Evolutionary conservation across 129 eudicot species (phyloP).

Genomic region (Escallonia rubra): DNA sequence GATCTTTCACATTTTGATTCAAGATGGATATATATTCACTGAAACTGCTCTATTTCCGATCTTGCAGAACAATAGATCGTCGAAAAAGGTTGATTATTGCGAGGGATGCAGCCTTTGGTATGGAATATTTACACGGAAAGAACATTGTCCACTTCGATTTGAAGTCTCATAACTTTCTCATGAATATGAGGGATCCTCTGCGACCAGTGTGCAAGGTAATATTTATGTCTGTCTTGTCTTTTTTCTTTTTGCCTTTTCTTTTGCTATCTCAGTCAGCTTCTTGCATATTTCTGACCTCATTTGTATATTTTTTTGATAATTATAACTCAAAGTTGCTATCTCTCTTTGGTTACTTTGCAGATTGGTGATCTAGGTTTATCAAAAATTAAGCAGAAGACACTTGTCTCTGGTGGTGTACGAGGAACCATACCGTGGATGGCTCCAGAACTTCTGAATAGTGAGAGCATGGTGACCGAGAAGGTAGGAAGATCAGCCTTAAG

Average conservation of each 20-base stretch:
- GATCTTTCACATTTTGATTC: neutral
- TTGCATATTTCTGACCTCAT: neutral
- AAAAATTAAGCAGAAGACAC: constrained; percentile 31
- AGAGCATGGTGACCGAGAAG: constrained; percentile 34
- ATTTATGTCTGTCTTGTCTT: too few relatives aligned
- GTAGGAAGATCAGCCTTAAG: constrained; percentile 1
- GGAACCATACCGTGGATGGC: constrained; percentile 46
- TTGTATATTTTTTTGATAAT: neutral
- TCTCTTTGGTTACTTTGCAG: constrained; percentile 13
- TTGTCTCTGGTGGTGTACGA: constrained; percentile 40
- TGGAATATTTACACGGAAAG: constrained; percentile 3
- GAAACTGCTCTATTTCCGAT: neutral
- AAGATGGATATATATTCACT: neutral
- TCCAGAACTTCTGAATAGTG: constrained; percentile 29
- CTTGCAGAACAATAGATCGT: constrained; percentile 41
- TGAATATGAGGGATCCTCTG: constrained; percentile 43
- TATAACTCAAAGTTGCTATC: too few relatives aligned
- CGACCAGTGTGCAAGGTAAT: constrained; percentile 47
- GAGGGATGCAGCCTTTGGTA: constrained; percentile 41
- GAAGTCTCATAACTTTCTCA: constrained; percentile 38
- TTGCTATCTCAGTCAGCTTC: neutral
- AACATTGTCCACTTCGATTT: constrained; percentile 39
- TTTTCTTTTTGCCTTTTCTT: too few relatives aligned
- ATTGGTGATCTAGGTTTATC: constrained; percentile 44
- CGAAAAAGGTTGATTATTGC: constrained; percentile 42